Evolutionary conservation across 1,284 basidiomycete species (phyloP), one percentile per base, ranked within the genome.

Genomic region (Ustilago xerochloae): DNA sequence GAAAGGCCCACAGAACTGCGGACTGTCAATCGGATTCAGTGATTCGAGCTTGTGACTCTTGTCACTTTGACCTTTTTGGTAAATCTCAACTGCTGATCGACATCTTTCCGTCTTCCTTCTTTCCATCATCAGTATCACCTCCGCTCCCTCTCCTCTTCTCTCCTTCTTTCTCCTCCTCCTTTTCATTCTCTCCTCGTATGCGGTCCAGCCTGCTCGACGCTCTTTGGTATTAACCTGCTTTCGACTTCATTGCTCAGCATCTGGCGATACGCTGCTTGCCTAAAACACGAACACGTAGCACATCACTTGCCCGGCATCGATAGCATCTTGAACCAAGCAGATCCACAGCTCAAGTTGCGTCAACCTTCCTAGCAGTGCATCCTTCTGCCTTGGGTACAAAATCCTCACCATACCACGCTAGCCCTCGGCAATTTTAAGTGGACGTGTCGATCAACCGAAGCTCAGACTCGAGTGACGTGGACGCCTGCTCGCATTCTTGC

Each of bases 11-110:
- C 35, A 39, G 38, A 39, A 24, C 41, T 43, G 41, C 41, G 41
- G 41, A 39, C 38, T 39, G 38, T 39, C 38, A 39, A 39, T 7
- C 35, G 35, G 35, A 20, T n/a, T n/a, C n/a, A n/a, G n/a, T 49
- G 48, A 50, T 22, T 38, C n/a, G 30, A 30, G 46, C 45, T 48
- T 48, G 46, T 48, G 46, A 48, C 46, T 48, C 45, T 48, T 48
- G 46, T 48, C 28, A 48, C 46, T 48, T 48, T 48, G 29, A 32
- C 46, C 6, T 13, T 15, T 16, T 6, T 20, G 12, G 24, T 12
- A 15, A 28, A 16, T n/a, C 8, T 18, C 45, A 29, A 16, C 26
- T 38, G 12, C 36, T 38, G 29, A 53, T 29, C 51, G 28, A 53
- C 51, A 39, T 26, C 38, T 13, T 32, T 41, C 51, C 13, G 18